Evolutionary conservation across 2,329 filamentous ascomycete species (phyloP).

Genomic region (Madurella mycetomatis): DNA sequence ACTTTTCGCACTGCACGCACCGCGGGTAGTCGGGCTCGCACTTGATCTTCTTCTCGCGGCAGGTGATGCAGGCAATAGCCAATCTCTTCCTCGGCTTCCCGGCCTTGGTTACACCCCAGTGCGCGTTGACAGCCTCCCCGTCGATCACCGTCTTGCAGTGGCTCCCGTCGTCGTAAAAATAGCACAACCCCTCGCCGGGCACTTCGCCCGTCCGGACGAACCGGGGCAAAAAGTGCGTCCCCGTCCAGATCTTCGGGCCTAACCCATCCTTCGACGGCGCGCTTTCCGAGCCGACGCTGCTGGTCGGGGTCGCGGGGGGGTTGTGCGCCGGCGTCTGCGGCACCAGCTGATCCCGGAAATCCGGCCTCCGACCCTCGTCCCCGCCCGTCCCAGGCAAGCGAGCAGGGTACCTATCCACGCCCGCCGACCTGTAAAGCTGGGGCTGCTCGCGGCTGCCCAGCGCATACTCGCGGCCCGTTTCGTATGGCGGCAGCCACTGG

Average conservation of each 20-base stretch:
- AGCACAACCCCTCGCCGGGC: constrained; percentile 74
- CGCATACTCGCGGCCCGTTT: constrained; percentile 43
- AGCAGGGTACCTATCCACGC: constrained; percentile 32
- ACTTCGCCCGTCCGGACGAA: constrained; percentile 63
- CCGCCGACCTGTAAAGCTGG: constrained; percentile 30
- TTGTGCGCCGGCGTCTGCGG: constrained; percentile 24
- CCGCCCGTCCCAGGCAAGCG: constrained; percentile 34
- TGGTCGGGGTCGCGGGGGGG: constrained; percentile 30
- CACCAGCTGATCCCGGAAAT: constrained; percentile 27
- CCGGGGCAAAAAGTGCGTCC: constrained; percentile 61
- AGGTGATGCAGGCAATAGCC: constrained; percentile 88
- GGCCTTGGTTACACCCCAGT: constrained; percentile 91
- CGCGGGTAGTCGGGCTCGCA: constrained; percentile 85
- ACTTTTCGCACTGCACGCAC: constrained; percentile 89
- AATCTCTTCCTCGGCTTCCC: constrained; percentile 88
- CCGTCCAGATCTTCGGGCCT: constrained; percentile 66
- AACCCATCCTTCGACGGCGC: constrained; percentile 54
- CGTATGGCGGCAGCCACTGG: constrained; percentile 39
- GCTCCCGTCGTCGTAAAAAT: constrained; percentile 80
- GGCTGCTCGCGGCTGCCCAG: constrained; percentile 38
- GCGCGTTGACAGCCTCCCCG: constrained; percentile 80
- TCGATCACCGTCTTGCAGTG: constrained; percentile 81
- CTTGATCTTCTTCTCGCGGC: constrained; percentile 96
- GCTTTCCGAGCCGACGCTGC: constrained; percentile 38
- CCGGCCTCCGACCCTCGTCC: constrained; percentile 28